Base-by-base conservation (phyloP, 352 stramenopile genomes). In the Blastocystis sp. region DNA sequence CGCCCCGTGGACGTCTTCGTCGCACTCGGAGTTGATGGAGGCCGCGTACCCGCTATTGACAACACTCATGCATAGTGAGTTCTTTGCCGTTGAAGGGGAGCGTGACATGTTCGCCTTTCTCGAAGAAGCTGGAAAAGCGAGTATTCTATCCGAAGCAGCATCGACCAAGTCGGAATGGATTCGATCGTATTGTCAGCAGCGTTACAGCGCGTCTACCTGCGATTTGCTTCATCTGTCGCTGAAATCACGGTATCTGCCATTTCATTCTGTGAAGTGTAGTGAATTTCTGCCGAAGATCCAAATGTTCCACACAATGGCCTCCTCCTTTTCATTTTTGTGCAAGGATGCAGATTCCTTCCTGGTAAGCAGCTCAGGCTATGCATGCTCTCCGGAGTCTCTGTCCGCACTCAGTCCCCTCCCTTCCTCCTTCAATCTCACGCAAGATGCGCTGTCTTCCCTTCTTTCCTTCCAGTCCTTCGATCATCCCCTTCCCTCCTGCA, bases 261-360 rank as follows among this genome's bases (percentile, higher is more conserved):
- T 52, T 41, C 5, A 38, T 48, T 48, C 19, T 38, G 43, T 23
- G 28, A 70, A 69, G 19, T 28, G 10, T 69, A 84, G 74, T 19
- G 74, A 84, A 23, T 67, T 69, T 28, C 40, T 84, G 2, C 74
- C 74, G 17, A 84, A 84, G 43, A 62, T 84, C 11, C 40, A 61
- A 59, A 84, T 84, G 74, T 70, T 70, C 38, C 74, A 84, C 9
- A 19, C 40, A n/a, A 28, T 84, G 19, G 74, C 74, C 0, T 38
- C 52, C 3, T 56, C 14, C 53, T 84, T 84, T 45, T 4, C 34
- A 9, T 45, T 9, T 28, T 41, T 84, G 21, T 84, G 74, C 34
- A 28, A 53, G 1, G 21, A 19, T 3, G 56, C 38, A 2, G 52
- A 84, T 41, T 59, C 74, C 1, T 84, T 84, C 21, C 21, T 62